Conservation (phyloP, 192 early-diverging fungal species). For the Podila minutissima region DNA sequence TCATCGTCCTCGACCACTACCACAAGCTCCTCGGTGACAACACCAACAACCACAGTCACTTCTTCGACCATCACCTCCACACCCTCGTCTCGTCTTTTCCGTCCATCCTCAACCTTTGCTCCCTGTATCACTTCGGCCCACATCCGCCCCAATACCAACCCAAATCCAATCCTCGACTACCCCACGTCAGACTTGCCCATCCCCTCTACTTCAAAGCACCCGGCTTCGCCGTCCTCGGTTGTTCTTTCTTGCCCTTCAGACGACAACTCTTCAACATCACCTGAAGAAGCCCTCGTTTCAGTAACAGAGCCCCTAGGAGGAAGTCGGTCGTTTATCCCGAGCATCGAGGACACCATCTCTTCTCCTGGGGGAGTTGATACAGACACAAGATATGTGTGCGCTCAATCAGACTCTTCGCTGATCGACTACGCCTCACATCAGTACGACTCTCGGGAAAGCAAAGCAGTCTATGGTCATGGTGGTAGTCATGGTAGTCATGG, state of each 20-base stretch:
- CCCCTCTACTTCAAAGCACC: background rate
- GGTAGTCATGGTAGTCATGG: too few species aligned
- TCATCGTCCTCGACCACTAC: background rate
- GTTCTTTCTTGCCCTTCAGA: background rate
- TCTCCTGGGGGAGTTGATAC: too few species aligned
- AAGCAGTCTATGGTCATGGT: too few species aligned
- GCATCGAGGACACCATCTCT: too few species aligned
- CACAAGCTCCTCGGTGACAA: background rate
- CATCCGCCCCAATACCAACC: background rate
- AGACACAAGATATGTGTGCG: too few species aligned
- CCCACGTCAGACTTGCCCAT: background rate
- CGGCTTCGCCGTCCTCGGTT: background rate
- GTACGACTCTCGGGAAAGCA: too few species aligned
- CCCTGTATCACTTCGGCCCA: slow-evolving; percentile 1
- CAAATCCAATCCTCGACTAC: background rate
- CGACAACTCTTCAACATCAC: too few species aligned
- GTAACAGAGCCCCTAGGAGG: too few species aligned
- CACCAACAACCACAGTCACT: background rate
- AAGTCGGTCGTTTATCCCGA: too few species aligned
- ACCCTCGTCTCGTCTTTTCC: background rate
- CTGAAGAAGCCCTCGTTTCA: too few species aligned
- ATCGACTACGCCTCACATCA: too few species aligned
- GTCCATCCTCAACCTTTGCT: background rate
- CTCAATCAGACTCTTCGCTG: too few species aligned
- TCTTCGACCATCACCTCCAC: background rate